A percentile compares a stretch with the other conserved stretches of the same genome.
phyloP scores from a whole-genome alignment of 192 early-diverging fungal genomes.

The Phycomyces blakesleeanus region DNA sequence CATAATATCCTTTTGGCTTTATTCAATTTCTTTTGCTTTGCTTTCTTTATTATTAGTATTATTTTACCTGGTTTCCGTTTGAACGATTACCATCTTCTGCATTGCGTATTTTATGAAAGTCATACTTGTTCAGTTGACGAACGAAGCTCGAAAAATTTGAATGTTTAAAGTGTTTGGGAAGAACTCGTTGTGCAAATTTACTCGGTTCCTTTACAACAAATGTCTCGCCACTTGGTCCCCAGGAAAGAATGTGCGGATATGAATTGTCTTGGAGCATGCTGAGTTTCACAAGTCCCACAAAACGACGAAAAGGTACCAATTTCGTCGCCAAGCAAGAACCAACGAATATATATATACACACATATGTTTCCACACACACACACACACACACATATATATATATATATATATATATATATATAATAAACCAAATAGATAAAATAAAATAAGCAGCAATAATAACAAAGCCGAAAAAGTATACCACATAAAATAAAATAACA shows the following conservation, averaged over 20 bases:
- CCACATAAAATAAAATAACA: no score
- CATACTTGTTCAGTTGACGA: slow-evolving; percentile 75
- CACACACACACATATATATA: no score
- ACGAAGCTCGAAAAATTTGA: slow-evolving; percentile 67
- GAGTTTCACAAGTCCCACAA: slow-evolving; percentile 1
- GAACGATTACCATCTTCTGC: slow-evolving; percentile 41
- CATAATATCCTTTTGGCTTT: neutral
- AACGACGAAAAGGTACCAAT: neutral
- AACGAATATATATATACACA: no score
- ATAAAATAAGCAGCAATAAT: neutral
- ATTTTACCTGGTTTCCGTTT: slow-evolving; percentile 56
- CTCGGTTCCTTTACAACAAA: slow-evolving; percentile 72
- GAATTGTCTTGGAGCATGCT: slow-evolving; percentile 72
- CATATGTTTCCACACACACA: no score
- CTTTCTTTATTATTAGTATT: no score
- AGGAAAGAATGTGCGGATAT: slow-evolving; percentile 51
- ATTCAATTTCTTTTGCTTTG: no score
- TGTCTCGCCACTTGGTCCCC: slow-evolving; percentile 59
- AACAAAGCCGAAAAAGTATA: no score
- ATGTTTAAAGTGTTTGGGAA: slow-evolving; percentile 72
- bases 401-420: no score
- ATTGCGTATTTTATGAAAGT: slow-evolving; percentile 70
- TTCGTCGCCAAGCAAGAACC: no score
- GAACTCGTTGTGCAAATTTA: slow-evolving; percentile 63
- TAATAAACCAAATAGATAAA: no score